Evolutionary conservation across 1,284 basidiomycete species (phyloP).

Genomic region (Boletus albobrunnescens): DNA sequence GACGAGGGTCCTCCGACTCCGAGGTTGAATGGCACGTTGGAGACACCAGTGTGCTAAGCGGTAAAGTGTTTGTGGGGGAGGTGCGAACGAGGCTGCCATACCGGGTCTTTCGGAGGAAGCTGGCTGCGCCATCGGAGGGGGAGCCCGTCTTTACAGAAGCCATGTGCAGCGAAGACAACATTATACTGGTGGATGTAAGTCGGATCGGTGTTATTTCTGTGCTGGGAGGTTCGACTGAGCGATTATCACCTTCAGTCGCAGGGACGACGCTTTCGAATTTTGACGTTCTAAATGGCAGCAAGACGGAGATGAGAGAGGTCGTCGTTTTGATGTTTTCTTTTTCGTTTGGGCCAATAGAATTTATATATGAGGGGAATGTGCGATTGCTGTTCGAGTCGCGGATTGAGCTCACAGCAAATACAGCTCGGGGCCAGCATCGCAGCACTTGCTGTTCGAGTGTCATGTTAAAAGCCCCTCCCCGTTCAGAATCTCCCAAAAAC

Average conservation of each 20-base stretch:
- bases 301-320: background rate
- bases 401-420: slow-evolving; percentile 33
- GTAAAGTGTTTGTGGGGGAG: slow-evolving; percentile 35
- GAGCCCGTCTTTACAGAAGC: slow-evolving; percentile 29
- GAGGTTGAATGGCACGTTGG: slow-evolving; percentile 26
- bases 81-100: slow-evolving; percentile 47
- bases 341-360: background rate
- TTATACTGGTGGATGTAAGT: slow-evolving; percentile 50
- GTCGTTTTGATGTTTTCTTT: too few species aligned
- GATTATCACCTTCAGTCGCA: slow-evolving; percentile 11
- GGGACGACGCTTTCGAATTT: slow-evolving; percentile 26
- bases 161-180: slow-evolving; percentile 54
- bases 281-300: slow-evolving; percentile 24
- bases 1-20: slow-evolving; percentile 4
- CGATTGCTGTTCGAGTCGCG: slow-evolving; percentile 27
- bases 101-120: slow-evolving; percentile 26
- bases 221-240: background rate
- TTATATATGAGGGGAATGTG: slow-evolving; percentile 25
- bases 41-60: slow-evolving; percentile 21
- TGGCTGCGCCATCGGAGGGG: slow-evolving; percentile 11
- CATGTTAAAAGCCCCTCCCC: slow-evolving; percentile 21
- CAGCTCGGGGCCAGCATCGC: slow-evolving; percentile 21
- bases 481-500: background rate
- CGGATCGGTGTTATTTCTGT: background rate
- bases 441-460: slow-evolving; percentile 16